Evolutionary conservation across 768 basidiomycete species (phyloP).

Genomic region (Heimioporus sp.): DNA sequence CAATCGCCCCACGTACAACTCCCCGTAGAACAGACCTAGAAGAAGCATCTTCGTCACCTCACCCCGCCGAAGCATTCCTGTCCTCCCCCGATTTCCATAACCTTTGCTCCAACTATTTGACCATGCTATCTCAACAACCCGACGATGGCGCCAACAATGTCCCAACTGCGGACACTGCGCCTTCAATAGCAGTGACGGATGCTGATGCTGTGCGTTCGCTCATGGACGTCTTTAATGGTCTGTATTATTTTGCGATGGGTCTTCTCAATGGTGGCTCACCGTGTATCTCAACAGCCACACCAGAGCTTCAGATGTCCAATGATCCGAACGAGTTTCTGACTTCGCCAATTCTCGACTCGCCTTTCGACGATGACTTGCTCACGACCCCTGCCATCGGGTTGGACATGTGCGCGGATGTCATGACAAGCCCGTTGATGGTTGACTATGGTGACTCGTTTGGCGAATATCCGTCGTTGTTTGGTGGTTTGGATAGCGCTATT

Average conservation of each 20-base stretch:
- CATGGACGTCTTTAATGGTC: constrained; percentile 41
- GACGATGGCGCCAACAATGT: constrained; percentile 37
- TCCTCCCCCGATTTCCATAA: constrained; percentile 39
- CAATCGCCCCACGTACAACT: constrained; percentile 63
- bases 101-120: constrained; percentile 62
- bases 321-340: constrained; percentile 45
- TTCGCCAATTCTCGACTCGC: constrained; percentile 47
- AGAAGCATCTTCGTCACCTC: constrained; percentile 30
- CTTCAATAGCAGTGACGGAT: constrained; percentile 21
- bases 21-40: constrained; percentile 41
- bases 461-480: constrained; percentile 34
- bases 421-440: constrained; percentile 42
- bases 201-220: constrained; percentile 36
- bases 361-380: constrained; percentile 44
- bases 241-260: neutral
- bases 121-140: constrained; percentile 59
- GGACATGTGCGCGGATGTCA: constrained; percentile 35
- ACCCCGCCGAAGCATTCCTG: constrained; percentile 19
- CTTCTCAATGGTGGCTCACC: neutral
- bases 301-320: constrained; percentile 35
- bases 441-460: constrained; percentile 33
- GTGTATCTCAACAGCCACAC: constrained; percentile 27
- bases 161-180: constrained; percentile 26
- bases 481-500: constrained; percentile 12
- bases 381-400: constrained; percentile 41